phyloP scores from a whole-genome alignment of 768 basidiomycete genomes.

The Lactarius hatsudake region DNA sequence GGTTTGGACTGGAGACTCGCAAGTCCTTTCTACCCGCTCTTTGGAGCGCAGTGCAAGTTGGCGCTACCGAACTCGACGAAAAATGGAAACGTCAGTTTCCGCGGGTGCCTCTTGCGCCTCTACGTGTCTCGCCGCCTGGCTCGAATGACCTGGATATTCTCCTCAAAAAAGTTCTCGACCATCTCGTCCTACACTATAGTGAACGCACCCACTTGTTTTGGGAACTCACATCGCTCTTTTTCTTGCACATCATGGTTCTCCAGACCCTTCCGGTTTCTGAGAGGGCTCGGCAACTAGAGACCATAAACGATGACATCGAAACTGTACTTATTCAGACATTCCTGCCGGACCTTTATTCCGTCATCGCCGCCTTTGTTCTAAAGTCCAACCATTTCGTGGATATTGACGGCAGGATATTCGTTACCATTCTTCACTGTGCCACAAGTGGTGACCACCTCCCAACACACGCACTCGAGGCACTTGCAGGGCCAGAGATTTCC shows the following conservation, averaged over 20 bases:
- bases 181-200: slow-evolving; percentile 4
- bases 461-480: slow-evolving; percentile 24
- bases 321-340: slow-evolving; percentile 38
- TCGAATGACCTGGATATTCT: background rate
- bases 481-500: slow-evolving; percentile 35
- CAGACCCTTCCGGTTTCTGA: slow-evolving; percentile 26
- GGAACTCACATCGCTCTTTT: slow-evolving; percentile 19
- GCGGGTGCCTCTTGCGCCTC: slow-evolving; percentile 8
- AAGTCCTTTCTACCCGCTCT: slow-evolving; percentile 17
- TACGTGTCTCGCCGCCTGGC: background rate
- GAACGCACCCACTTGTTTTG: slow-evolving; percentile 13
- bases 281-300: slow-evolving; percentile 27
- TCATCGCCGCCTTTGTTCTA: slow-evolving; percentile 28
- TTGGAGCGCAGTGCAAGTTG: slow-evolving; percentile 27
- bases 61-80: slow-evolving; percentile 21
- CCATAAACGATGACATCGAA: slow-evolving; percentile 34
- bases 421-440: slow-evolving; percentile 42
- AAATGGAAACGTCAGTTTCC: background rate
- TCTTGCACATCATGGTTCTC: slow-evolving; percentile 25
- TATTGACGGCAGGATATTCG: slow-evolving; percentile 54
- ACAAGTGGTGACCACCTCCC: slow-evolving; percentile 27
- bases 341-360: slow-evolving; percentile 41
- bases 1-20: slow-evolving; percentile 29
- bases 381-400: slow-evolving; percentile 38
- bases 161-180: slow-evolving; percentile 11